Percentiles rank a stretch among this genome's conserved stretches.
These are phyloP conservation scores for Aphanomyces invadans DNA, from an alignment of 352 stramenopile genomes.

Conservation along the genomic window DNA sequence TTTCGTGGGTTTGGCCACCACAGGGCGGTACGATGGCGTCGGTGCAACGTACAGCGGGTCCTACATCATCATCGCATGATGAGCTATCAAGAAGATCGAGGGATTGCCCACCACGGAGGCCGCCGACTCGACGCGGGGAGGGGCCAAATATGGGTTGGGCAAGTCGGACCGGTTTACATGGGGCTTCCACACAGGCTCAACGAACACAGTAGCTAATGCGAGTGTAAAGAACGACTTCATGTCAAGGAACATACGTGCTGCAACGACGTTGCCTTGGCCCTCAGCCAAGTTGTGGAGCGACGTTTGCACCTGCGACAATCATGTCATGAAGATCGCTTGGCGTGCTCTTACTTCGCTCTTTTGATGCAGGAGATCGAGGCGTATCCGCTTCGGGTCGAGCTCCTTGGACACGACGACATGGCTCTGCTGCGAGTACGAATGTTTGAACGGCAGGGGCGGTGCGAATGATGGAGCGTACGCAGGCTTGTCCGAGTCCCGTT, in stretches of 20 bases:
- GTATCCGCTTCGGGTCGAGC: slow-evolving; percentile 44
- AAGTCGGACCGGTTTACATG: slow-evolving; percentile 34
- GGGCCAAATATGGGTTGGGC: slow-evolving; percentile 36
- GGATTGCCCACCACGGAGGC: too few relatives aligned
- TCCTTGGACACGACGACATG: slow-evolving; percentile 45
- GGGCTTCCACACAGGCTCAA: slow-evolving; percentile 30
- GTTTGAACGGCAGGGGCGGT: slow-evolving; percentile 44
- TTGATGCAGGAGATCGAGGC: slow-evolving; percentile 45
- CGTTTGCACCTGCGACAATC: slow-evolving; percentile 30
- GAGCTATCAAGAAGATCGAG: slow-evolving; percentile 1
- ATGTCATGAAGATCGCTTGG: neutral
- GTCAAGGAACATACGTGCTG: slow-evolving; percentile 31
- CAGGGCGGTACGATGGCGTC: slow-evolving; percentile 7
- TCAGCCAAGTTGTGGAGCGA: slow-evolving; percentile 42
- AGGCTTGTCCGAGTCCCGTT: slow-evolving; percentile 38
- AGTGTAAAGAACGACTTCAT: neutral
- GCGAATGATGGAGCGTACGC: slow-evolving; percentile 45
- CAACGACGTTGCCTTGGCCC: slow-evolving; percentile 34
- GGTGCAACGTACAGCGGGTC: slow-evolving; percentile 8
- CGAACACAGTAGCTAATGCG: slow-evolving; percentile 10
- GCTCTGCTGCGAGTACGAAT: slow-evolving; percentile 53
- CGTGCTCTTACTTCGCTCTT: slow-evolving; percentile 37
- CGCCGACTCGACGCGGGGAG: neutral
- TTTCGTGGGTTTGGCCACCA: slow-evolving; percentile 25
- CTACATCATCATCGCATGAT: neutral